phyloP scores from a whole-genome alignment of 164 flowering plant species.

The Aristolochia californica region DNA sequence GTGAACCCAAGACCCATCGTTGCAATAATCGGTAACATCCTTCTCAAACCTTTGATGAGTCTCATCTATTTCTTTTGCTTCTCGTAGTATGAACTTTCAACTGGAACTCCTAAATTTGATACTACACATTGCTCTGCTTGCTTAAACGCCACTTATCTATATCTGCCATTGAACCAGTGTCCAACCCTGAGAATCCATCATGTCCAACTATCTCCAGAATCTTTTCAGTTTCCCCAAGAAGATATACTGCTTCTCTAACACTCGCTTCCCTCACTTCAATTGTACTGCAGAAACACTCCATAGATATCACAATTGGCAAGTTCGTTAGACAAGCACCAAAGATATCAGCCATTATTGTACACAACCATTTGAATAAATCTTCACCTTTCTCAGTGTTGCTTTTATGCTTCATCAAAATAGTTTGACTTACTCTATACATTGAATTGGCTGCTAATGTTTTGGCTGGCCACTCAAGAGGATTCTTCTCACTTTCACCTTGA shows the following conservation, averaged over 20 bases:
- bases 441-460: slow-evolving; percentile 46
- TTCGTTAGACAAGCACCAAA: slow-evolving; percentile 49
- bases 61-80: neutral
- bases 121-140: slow-evolving; percentile 7
- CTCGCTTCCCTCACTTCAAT: slow-evolving; percentile 31
- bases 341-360: slow-evolving; percentile 33
- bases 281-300: slow-evolving; percentile 22
- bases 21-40: too few relatives aligned
- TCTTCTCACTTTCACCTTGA: neutral
- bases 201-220: slow-evolving; percentile 28
- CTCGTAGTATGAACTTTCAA: too few relatives aligned
- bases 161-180: slow-evolving; percentile 17
- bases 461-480: slow-evolving; percentile 23
- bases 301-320: slow-evolving; percentile 21
- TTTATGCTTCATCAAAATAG: slow-evolving; percentile 20
- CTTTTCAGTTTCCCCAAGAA: slow-evolving; percentile 37
- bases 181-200: slow-evolving; percentile 1
- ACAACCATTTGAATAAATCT: slow-evolving; percentile 19
- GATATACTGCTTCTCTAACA: slow-evolving; percentile 24
- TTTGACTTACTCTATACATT: slow-evolving; percentile 42
- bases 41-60: neutral
- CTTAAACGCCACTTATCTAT: slow-evolving; percentile 37
- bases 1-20: too few relatives aligned
- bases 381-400: slow-evolving; percentile 9
- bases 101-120: too few relatives aligned